Evolutionary conservation across 1,284 basidiomycete genomes (phyloP), one percentile per base, ranked within the genome.

Genomic region (Cryptococcus depauperatus): DNA sequence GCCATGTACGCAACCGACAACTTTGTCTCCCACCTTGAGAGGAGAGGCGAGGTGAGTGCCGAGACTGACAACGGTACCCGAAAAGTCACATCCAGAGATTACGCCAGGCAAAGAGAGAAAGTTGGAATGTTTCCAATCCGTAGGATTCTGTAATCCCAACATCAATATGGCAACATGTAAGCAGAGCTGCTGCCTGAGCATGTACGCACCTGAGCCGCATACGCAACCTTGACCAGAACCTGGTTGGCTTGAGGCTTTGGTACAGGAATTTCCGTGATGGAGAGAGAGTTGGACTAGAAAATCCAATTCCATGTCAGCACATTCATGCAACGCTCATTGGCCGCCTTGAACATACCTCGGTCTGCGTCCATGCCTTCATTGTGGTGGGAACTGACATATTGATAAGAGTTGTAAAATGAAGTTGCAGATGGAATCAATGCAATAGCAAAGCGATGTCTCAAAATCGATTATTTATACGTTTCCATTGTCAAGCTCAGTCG

Each of bases 1-100:
- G n/a, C 74, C 75, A 49, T 73, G 70, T 2, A 75, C 70, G 43
- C 70, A 68, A 10, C 72, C 74, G 3, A 73, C 74, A 6, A 76
- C 73, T 8, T 70, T 65, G 47, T 75, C 73, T 3, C 76, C 77
- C 11, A 72, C 60, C 21, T 68, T 59, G 46, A 73, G 34, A 10
- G 39, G 23, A 41, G 62, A 52, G 2, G 54, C 43, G 18, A 73
- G 62, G 3, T 61, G 62, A 3, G 51, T 37, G 11, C 72, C 74
- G 32, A 75, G 49, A 38, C 64, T 57, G 28, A 67, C 71, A 43
- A 77, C 67, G 4, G 56, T 61, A 10, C 76, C 77, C n/a, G 68
- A 61, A 47, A 73, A 75, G 59, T 78, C 77, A 44, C 72, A 74
- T 18, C 76, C 76, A 42, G 73, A 59, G 37, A 68, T 61, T 11